Evolutionary conservation across 371 early-diverging fungal species (phyloP).

Genomic region (Rhizomucor pusillus): DNA sequence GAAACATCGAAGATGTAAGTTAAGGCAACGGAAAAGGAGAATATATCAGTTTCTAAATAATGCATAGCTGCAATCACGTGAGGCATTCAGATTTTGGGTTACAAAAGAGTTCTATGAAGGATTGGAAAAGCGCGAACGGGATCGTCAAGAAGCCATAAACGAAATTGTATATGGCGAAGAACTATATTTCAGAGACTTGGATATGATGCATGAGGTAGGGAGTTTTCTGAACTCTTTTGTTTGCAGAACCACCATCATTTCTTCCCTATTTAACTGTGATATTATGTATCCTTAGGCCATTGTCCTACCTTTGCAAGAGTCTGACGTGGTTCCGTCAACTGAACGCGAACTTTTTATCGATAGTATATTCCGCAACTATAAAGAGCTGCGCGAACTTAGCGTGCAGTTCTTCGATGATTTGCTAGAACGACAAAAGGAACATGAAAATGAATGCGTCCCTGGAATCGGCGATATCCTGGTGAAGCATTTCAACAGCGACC

Average conservation of each 20-base stretch:
- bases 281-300: slow-evolving; percentile 5
- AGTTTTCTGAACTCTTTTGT: no score
- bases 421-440: slow-evolving; percentile 56
- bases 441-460: slow-evolving; percentile 52
- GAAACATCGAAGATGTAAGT: slow-evolving; percentile 12
- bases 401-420: slow-evolving; percentile 61
- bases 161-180: slow-evolving; percentile 83
- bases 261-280: no score
- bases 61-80: slow-evolving; percentile 10
- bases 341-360: slow-evolving; percentile 62
- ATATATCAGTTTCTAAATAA: no score
- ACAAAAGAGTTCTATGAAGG: slow-evolving; percentile 66
- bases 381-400: slow-evolving; percentile 66
- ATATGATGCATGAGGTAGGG: slow-evolving; percentile 18
- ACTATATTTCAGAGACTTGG: slow-evolving; percentile 75
- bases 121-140: slow-evolving; percentile 67
- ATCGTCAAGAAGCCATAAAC: slow-evolving; percentile 86
- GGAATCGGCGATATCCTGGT: slow-evolving; percentile 80
- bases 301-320: slow-evolving; percentile 9
- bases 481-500: slow-evolving; percentile 51
- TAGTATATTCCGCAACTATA: slow-evolving; percentile 77
- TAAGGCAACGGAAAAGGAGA: neutral
- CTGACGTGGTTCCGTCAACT: slow-evolving; percentile 37
- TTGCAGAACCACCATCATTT: no score
- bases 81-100: slow-evolving; percentile 56